Base-by-base conservation (phyloP, 202 grass and related monocot species). In the Saccharum hybrid region DNA sequence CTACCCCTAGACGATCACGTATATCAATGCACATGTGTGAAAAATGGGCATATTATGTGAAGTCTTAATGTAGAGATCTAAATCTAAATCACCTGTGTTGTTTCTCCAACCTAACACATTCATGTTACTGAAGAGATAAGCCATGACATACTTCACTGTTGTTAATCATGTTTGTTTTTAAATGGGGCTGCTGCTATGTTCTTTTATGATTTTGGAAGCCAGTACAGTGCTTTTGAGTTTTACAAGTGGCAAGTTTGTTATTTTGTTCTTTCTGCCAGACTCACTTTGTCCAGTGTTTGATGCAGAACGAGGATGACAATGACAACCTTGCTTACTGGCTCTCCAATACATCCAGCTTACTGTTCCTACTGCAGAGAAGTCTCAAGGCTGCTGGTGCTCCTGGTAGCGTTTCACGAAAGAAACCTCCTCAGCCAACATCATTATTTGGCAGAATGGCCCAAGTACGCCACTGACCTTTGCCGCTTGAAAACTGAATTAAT, bases 391-490 rank as follows among this genome's bases (percentile, higher is more conserved):
- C 91, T 88, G 90, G 91, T 75, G 91, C 90, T 78, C 86, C 82
- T 67, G 96, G 93, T 54, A 80, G 77, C 75, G 86, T 93, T 83
- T 84, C 91, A 70, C 88, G 82, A 54, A 94, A 92, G 41, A 99
- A 96, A 77, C 93, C 93, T 66, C 91, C 96, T 71, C 85, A 89
- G 78, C 91, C 93, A 46, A 99, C 93, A 71, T 96, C 93, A 82
- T 86, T 99, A 60, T 92, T 99, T 88, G 96, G 96, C 63, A 92
- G 96, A 79, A 99, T 99, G 96, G 88, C 96, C 84, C 91, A 92
- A 88, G 96, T 99, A 92, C 74, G 89, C 75, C 61, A 86, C 68
- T 88, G 48, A 76, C 11, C 18, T 72, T 77, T 34, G 46, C 76
- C 69, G 38, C 39, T 81, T 38, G 63, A 61, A 59, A 78, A 65